Evolutionary conservation across 2,329 filamentous ascomycete species (phyloP), one percentile per base, ranked within the genome.

Genomic region (Sporothrix dimorphospora): DNA sequence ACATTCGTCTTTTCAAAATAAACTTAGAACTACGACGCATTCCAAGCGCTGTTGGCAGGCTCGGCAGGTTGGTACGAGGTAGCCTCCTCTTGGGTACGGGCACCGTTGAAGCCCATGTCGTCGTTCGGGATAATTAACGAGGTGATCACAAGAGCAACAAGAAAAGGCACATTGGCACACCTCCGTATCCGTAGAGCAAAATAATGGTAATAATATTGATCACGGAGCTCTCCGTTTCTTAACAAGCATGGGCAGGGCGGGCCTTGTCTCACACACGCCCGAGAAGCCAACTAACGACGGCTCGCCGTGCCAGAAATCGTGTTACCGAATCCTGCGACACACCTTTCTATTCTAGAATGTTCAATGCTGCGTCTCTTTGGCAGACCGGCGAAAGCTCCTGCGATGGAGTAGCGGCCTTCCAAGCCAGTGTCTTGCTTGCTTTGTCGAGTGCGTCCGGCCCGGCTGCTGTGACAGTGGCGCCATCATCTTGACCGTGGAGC

Each of bases 401-500:
- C 71, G 71, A 8, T 71, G 72, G 14, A 71, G 53, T 14, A 66
- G 27, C 12, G 68, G 53, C 8, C 57, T 47, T 40, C 61, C 63
- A 19, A 72, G 51, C 71, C 71, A 72, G 30, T 65, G 59, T 27
- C 49, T 40, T 21, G 12, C 24, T n/a, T 24, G 63, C 27, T 38
- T 40, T 21, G 45, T 24, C 27, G 57, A 65, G 7, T 30, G 11
- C 19, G 40, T 3, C 49, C 21, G 27, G 45, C 53, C 6, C 8
- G 12, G 57, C 38, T 47, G 61, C 8, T 9, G 59, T 27, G 71
- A 30, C 71, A 47, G 21, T 51, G 49, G 77, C 77, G 11, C 78
- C 79, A 14, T 81, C 81, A 38, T 79, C 79, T 65, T 21, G 30
- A 38, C 42, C 2, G 42, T 42, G 1, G 72, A 49, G n/a, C 63